A percentile compares a stretch with the other conserved stretches of the same genome.
These are phyloP conservation scores for Conoideocrella luteorostrata DNA, from an alignment of 2,329 filamentous ascomycete species.

Conservation along the genomic window DNA sequence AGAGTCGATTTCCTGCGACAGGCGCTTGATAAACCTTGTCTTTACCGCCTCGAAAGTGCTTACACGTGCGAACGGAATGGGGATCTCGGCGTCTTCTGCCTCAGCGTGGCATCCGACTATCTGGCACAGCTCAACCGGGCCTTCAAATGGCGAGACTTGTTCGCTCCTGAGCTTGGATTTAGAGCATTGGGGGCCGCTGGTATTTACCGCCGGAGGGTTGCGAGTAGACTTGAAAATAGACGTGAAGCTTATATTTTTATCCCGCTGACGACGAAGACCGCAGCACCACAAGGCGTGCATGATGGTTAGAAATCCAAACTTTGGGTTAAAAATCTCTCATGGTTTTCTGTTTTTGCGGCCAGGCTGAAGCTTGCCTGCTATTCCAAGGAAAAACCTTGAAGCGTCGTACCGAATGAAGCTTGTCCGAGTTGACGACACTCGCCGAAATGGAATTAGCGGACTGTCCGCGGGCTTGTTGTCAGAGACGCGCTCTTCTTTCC, in stretches of 20 bases:
- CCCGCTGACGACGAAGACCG: conserved; percentile 10
- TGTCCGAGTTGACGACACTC: too few species aligned
- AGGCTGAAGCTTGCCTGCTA: too few species aligned
- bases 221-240: conserved; percentile 11
- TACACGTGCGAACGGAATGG: conserved; percentile 24
- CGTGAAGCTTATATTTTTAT: conserved; percentile 9
- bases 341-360: neutral
- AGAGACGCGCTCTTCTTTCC: too few species aligned
- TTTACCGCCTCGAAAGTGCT: conserved; percentile 39
- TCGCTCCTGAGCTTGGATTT: conserved; percentile 5
- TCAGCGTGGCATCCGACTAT: conserved; percentile 33
- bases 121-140: conserved; percentile 23
- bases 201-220: conserved; percentile 6
- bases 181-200: conserved; percentile 1
- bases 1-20: conserved; percentile 37
- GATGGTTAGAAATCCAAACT: neutral
- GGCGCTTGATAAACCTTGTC: conserved; percentile 36
- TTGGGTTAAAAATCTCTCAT: neutral
- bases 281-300: conserved; percentile 21
- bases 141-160: conserved; percentile 11
- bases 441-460: too few species aligned
- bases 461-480: too few species aligned
- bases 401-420: too few species aligned
- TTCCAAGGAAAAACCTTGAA: too few species aligned
- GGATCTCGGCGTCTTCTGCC: conserved; percentile 26